Evolutionary conservation across 2,329 filamentous ascomycete species (phyloP).

Genomic region (Corinectria fuckeliana): DNA sequence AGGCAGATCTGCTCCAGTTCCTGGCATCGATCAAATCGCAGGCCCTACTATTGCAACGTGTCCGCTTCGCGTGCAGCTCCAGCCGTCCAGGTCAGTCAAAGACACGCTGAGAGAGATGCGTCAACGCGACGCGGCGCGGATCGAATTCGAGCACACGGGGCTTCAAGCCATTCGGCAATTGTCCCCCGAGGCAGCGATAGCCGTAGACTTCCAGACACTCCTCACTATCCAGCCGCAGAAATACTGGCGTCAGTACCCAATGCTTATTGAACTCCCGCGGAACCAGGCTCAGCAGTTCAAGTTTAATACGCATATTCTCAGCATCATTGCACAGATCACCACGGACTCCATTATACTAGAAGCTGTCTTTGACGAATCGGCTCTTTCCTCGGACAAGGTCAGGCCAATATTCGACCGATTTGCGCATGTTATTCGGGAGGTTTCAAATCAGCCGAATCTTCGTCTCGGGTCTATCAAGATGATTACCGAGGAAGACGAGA

Average conservation of each 20-base stretch:
- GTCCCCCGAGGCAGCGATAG: not conserved
- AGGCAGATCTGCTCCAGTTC: not conserved
- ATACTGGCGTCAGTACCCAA: not conserved
- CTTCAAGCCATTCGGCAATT: not conserved
- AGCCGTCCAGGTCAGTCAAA: not conserved
- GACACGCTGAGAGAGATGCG: not conserved
- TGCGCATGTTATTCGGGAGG: not conserved
- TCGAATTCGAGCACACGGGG: not conserved
- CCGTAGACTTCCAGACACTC: not conserved
- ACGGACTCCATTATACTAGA: not conserved
- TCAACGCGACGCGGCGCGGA: not conserved
- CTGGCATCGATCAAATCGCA: not conserved
- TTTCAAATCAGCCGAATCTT: not conserved
- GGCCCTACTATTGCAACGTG: slow-evolving; percentile 1
- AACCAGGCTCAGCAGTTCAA: not conserved
- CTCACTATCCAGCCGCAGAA: not conserved
- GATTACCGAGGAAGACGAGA: not conserved
- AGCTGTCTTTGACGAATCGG: not conserved
- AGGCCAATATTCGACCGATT: not conserved
- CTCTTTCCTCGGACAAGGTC: not conserved
- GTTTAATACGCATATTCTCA: not conserved
- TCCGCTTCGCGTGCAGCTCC: not conserved
- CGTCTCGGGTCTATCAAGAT: not conserved
- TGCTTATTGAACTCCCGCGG: not conserved
- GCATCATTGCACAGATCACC: not conserved